Conservation (phyloP, 2,329 filamentous ascomycete genomes). For the Davidsoniella australis region DNA sequence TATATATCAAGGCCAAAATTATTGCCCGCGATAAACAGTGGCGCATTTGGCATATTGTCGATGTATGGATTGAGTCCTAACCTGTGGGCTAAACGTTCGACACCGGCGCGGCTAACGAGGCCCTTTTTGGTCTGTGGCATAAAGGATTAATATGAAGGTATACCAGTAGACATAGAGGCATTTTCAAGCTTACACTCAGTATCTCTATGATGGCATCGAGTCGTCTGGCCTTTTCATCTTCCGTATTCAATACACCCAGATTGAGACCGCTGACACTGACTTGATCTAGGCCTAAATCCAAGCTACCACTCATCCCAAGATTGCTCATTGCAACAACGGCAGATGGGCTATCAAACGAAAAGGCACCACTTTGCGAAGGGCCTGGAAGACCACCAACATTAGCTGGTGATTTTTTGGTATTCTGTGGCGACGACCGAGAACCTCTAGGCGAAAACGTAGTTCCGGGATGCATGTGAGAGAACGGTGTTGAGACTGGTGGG, state of each 20-base stretch:
- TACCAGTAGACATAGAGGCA: neutral
- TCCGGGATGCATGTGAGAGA: slow-evolving; percentile 37
- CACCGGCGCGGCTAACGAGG: slow-evolving; percentile 53
- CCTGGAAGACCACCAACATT: slow-evolving; percentile 29
- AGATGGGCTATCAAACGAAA: slow-evolving; percentile 44
- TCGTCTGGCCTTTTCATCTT: slow-evolving; percentile 38
- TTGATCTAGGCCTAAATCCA: slow-evolving; percentile 24
- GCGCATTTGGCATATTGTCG: no score
- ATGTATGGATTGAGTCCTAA: slow-evolving; percentile 32
- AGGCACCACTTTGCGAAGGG: slow-evolving; percentile 20
- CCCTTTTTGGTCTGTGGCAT: slow-evolving; percentile 31
- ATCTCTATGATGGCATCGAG: slow-evolving; percentile 33
- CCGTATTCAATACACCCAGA: slow-evolving; percentile 23
- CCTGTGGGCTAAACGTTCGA: slow-evolving; percentile 52
- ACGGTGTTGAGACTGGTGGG: slow-evolving; percentile 45
- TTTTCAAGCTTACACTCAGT: slow-evolving; percentile 26
- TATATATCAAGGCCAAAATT: no score
- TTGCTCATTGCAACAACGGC: slow-evolving; percentile 43
- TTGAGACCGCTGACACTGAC: no score
- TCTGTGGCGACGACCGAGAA: slow-evolving; percentile 43
- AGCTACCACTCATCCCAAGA: slow-evolving; percentile 35
- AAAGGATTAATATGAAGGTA: slow-evolving; percentile 10
- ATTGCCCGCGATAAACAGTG: slow-evolving; percentile 39
- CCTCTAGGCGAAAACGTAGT: slow-evolving; percentile 43
- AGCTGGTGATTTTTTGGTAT: slow-evolving; percentile 46